These are phyloP conservation scores for Didymosphaeria variabile DNA, from an alignment of 2,329 filamentous ascomycete genomes.

Conservation along the genomic window DNA sequence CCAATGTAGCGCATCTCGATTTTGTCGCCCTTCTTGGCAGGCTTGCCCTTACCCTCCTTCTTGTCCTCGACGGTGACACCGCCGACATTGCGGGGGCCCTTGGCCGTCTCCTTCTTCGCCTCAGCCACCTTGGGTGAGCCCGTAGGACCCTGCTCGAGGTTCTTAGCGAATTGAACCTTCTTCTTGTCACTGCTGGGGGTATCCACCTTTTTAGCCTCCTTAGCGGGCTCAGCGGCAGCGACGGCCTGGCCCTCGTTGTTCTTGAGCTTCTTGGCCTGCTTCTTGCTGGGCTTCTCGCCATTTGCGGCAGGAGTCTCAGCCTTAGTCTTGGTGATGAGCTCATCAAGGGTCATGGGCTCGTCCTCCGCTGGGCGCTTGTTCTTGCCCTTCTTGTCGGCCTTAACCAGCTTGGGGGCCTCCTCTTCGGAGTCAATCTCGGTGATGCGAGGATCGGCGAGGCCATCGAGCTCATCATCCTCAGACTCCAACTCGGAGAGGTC, in stretches of 20 bases:
- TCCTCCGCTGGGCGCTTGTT: constrained; percentile 90
- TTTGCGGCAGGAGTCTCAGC: constrained; percentile 58
- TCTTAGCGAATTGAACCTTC: constrained; percentile 99
- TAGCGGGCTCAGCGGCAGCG: constrained; percentile 59
- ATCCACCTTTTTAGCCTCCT: constrained; percentile 64
- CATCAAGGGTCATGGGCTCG: constrained; percentile 74
- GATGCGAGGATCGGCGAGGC: constrained; percentile 80
- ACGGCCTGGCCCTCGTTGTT: constrained; percentile 96
- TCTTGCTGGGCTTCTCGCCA: constrained; percentile 88
- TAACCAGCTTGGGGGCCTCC: constrained; percentile 64
- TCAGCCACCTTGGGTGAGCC: constrained; percentile 59
- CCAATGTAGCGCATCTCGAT: constrained; percentile 98
- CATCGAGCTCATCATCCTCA: constrained; percentile 58
- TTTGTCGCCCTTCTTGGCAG: constrained; percentile 87
- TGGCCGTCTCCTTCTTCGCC: constrained; percentile 63
- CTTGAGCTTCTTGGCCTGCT: constrained; percentile 97
- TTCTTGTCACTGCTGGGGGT: constrained; percentile 68
- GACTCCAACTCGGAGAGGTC: constrained; percentile 58
- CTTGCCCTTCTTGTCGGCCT: constrained; percentile 71
- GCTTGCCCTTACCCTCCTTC: constrained; percentile 85
- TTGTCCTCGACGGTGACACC: constrained; percentile 96
- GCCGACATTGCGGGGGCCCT: constrained; percentile 77
- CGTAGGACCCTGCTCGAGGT: constrained; percentile 96
- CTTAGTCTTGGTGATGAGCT: constrained; percentile 80
- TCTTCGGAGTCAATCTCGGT: constrained; percentile 84